Base-by-base conservation (phyloP, 768 basidiomycete species). In the Nevesoporus exiguus region DNA sequence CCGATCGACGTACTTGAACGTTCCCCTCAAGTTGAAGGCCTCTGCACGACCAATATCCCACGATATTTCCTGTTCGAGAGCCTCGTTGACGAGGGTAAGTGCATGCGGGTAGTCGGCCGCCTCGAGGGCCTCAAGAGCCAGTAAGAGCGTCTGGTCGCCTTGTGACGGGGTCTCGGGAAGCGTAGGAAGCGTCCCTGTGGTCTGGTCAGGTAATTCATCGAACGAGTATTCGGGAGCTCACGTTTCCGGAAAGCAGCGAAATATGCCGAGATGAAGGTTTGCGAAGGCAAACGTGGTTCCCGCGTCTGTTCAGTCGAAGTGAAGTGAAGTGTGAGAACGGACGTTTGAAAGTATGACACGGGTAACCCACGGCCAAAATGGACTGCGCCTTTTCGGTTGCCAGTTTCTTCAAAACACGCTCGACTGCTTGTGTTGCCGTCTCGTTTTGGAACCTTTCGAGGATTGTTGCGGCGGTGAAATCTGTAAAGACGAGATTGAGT, bases 381-480 rank as follows among this genome's bases (percentile, higher is more conserved):
- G 88, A 82, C 17, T 80, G 72, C 0, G 92, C 90, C 69, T 88
- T 86, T 64, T 84, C 76, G 1, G 78, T 72, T 0, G 96, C 80
- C 30, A 97, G 72, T 57, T 85, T 84, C 73, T 95, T 94, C 65
- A 98, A 73, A 19, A 96, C 90, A n/a, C 93, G 84, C 69, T 98
- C 97, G 8, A 98, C 93, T 0, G 90, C 76, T 49, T 84, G 79
- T 5, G 88, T 83, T 2, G 93, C 87, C 1, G 74, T 61, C 57
- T 89, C 83, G 65, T 95, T 93, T 66, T 86, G 80, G 83, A 98
- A 97, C 64, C 87, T 85, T 71, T 95, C 93, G 39, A 99, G 80
- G 59, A 99, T 96, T 15, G 95, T 93, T 0, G 90, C 86, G n/a
- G 96, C 92, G 0, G 96, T 98, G 77, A 86, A 98, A 71, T 99